phyloP scores from a whole-genome alignment of 139 green algal genomes.

The Micromonas commoda region DNA sequence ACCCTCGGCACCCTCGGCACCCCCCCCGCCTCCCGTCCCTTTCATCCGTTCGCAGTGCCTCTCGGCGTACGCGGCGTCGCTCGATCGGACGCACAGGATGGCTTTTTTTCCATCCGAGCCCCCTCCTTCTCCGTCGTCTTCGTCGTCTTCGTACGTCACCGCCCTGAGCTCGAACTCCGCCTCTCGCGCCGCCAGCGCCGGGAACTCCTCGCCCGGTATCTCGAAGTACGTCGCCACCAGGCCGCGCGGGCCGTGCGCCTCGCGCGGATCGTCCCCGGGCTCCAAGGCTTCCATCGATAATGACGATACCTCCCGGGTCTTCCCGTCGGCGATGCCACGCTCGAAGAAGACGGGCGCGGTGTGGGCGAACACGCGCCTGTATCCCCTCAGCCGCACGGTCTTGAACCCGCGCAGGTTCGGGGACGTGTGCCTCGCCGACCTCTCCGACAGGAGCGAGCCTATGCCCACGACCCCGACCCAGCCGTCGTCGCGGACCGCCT shows the following conservation, averaged over 20 bases:
- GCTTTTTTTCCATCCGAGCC: slow-evolving; percentile 26
- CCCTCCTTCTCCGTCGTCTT: background rate
- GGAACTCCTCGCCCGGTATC: slow-evolving; percentile 31
- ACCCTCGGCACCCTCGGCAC: no score
- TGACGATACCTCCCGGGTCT: slow-evolving; percentile 42
- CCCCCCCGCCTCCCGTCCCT: background rate
- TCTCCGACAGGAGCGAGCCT: slow-evolving; percentile 60
- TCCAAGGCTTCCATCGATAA: slow-evolving; percentile 32
- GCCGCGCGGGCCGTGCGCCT: no score
- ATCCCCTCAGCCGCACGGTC: slow-evolving; percentile 56
- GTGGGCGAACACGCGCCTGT: slow-evolving; percentile 78
- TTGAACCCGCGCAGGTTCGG: slow-evolving; percentile 69
- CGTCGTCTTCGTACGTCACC: slow-evolving; percentile 35
- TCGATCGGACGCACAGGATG: background rate
- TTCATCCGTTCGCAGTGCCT: background rate
- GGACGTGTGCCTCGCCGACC: slow-evolving; percentile 67
- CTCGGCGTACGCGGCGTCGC: background rate
- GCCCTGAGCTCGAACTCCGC: slow-evolving; percentile 82
- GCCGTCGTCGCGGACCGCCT: background rate
- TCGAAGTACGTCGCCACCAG: slow-evolving; percentile 30
- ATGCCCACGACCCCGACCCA: slow-evolving; percentile 57
- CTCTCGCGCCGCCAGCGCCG: slow-evolving; percentile 74
- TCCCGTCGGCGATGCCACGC: slow-evolving; percentile 64
- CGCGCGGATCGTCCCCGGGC: background rate
- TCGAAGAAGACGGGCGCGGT: slow-evolving; percentile 73